These are phyloP conservation scores for Trametes sp. DNA, from an alignment of 1,284 basidiomycete species.

Conservation along the genomic window DNA sequence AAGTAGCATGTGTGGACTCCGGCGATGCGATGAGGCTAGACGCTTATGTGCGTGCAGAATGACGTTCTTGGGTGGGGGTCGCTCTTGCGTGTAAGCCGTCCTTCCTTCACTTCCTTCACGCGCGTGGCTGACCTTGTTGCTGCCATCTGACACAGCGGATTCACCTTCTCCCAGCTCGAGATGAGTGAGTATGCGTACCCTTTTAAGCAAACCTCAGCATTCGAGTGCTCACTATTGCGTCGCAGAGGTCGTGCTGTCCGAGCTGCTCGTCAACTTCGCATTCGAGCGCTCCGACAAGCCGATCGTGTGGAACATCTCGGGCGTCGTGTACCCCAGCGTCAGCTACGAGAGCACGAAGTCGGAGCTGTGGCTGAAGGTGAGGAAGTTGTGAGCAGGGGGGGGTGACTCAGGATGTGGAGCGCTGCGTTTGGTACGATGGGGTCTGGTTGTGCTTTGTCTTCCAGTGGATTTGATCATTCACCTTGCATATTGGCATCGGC, in stretches of 20 bases:
- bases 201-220: neutral
- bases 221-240: neutral
- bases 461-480: no score
- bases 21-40: neutral
- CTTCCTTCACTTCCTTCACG: neutral
- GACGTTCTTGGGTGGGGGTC: conserved; percentile 43
- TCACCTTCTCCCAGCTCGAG: conserved; percentile 38
- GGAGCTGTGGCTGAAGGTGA: conserved; percentile 27
- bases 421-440: no score
- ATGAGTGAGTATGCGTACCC: conserved; percentile 39
- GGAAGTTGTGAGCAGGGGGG: neutral
- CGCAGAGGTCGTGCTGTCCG: neutral
- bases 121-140: neutral
- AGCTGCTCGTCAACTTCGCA: neutral
- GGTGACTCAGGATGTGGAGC: no score
- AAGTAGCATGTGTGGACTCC: neutral
- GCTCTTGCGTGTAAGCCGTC: conserved; percentile 40
- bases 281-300: neutral
- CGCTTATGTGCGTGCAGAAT: conserved; percentile 32
- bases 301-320: conserved; percentile 21
- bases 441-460: no score
- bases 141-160: conserved; percentile 33
- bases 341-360: conserved; percentile 26
- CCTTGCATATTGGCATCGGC: no score
- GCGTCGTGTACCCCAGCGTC: conserved; percentile 28